These are phyloP conservation scores for Fusarium duplospermum DNA, from an alignment of 2,329 filamentous ascomycete species.

Conservation along the genomic window DNA sequence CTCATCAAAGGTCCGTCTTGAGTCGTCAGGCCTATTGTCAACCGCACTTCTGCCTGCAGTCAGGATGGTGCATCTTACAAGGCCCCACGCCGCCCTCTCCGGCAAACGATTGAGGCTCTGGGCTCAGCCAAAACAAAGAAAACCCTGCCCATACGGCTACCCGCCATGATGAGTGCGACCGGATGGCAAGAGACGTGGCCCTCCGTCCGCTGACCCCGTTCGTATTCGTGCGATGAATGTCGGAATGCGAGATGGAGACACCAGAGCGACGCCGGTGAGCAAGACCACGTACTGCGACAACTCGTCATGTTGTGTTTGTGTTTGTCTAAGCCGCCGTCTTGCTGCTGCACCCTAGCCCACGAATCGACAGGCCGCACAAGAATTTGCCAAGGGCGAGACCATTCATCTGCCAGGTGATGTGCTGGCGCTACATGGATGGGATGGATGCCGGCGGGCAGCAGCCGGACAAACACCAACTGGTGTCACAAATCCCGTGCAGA, in stretches of 20 bases:
- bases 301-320: constrained; percentile 35
- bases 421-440: constrained; percentile 27
- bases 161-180: constrained; percentile 5
- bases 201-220: constrained; percentile 14
- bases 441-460: constrained; percentile 11
- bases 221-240: constrained; percentile 34
- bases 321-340: constrained; percentile 1
- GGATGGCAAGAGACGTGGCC: constrained; percentile 11
- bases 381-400: constrained; percentile 6
- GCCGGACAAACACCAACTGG: constrained; percentile 16
- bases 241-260: constrained; percentile 23
- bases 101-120: neutral
- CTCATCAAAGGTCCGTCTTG: neutral
- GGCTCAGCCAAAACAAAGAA: constrained; percentile 9
- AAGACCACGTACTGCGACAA: constrained; percentile 24
- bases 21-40: neutral
- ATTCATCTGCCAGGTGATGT: constrained; percentile 17
- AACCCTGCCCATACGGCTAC: neutral
- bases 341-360: neutral
- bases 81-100: neutral
- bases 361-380: constrained; percentile 6
- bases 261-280: constrained; percentile 17
- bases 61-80: neutral
- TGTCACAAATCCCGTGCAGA: constrained; percentile 14
- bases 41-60: constrained; percentile 12